Base-by-base conservation (phyloP, 176 grass and related monocot genomes). In the Pharus latifolius region DNA sequence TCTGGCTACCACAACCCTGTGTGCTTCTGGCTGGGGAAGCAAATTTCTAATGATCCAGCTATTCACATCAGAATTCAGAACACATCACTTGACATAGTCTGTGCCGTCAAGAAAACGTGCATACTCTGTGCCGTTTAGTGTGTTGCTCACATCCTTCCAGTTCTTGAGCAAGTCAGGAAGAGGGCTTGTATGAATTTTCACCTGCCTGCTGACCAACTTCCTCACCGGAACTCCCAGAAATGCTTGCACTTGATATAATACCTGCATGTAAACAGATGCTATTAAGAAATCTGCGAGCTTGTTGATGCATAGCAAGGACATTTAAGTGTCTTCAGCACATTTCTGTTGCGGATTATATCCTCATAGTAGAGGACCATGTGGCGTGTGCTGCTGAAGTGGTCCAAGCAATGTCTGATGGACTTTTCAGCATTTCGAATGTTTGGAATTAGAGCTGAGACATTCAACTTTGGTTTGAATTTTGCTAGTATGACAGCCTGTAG, bases 341-440 rank as follows among this genome's bases (percentile, higher is more conserved):
- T 85, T 60, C 33, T 54, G 24, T 88, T 83, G 55, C 64, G 15
- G 68, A 90, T 33, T 74, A 97, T 85, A 53, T 97, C 89, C 81
- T 97, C 94, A 16, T 97, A 97, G 47, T 90, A 92, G 46, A 97
- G 66, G 58, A 90, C 19, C 80, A 83, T 90, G 75, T 80, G 89
- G 0, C 89, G 78, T 3, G 65, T 78, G 30, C 67, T 87, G 53
- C 74, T 82, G 77, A 90, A 90, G 61, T 74, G 45, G 54, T 81
- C 74, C 71, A 93, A 81, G 47, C 83, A 85, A 53, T 97, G 81
- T 69, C 73, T 68, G 30, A 97, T 81, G 65, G 69, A 62, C 58
- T 77, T 92, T 67, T 97, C 89, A 1, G 67, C 67, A 41, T 72
- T 73, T 64, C 77, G 73, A 27, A 93, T 82, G 17, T 88, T 80